Conservation (phyloP, 2,329 filamentous ascomycete genomes). For the Neopestalotiopsis clavispora region DNA sequence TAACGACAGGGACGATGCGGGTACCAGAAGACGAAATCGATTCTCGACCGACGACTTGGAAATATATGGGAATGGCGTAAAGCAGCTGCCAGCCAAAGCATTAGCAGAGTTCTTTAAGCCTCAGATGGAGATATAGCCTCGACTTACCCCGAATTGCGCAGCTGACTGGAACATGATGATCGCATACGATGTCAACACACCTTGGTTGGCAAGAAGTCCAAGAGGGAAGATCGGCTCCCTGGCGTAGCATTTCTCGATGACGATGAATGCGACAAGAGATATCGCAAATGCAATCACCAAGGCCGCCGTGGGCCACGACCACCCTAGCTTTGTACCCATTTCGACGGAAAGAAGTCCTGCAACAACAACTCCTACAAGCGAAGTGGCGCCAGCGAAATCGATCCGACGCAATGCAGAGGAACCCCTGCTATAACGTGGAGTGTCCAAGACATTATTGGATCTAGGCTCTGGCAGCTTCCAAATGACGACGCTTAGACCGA, state of each 20-base stretch:
- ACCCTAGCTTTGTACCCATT: background rate
- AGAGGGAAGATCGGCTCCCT: constrained; percentile 3
- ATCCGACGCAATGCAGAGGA: background rate
- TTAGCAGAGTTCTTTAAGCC: background rate
- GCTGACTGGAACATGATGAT: background rate
- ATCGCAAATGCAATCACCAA: background rate
- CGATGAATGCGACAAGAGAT: background rate
- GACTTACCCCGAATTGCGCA: background rate
- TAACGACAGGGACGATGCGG: background rate
- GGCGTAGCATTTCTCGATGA: background rate
- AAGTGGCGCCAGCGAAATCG: background rate
- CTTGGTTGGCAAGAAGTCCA: background rate
- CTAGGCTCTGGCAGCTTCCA: background rate
- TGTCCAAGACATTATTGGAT: background rate
- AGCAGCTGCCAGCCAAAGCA: background rate
- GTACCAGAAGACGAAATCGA: background rate
- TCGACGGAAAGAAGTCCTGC: background rate
- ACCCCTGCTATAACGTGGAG: background rate
- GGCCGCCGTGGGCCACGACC: background rate
- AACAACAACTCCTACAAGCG: background rate
- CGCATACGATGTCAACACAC: background rate
- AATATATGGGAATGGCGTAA: background rate
- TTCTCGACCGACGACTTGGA: background rate
- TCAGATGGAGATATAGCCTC: too few relatives aligned
- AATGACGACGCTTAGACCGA: background rate